Conservation (phyloP, 257 asterid species). For the Nicotiana obtusifolia region DNA sequence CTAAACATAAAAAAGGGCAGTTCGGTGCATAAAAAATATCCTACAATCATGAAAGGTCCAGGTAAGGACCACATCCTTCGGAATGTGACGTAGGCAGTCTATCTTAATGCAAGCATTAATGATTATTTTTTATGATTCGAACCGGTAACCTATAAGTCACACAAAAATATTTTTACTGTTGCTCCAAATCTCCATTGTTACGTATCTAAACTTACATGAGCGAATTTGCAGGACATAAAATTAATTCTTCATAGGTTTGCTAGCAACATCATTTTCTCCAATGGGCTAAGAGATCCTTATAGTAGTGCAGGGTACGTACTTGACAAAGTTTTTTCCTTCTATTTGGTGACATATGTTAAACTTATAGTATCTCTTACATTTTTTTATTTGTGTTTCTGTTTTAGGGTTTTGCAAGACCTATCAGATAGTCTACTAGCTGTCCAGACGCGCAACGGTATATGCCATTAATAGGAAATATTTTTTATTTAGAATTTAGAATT, state of each 20-base stretch:
- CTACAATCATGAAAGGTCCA: too few species aligned
- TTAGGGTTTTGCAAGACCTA: conserved; percentile 41
- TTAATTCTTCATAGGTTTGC: conserved; percentile 30
- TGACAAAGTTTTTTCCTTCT: background rate
- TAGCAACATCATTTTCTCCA: conserved; percentile 48
- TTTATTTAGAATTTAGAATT: too few species aligned
- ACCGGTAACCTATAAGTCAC: too few species aligned
- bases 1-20: too few species aligned
- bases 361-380: too few species aligned
- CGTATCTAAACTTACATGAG: background rate
- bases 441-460: conserved; percentile 43
- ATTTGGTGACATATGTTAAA: background rate
- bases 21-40: too few species aligned
- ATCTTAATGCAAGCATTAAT: too few species aligned
- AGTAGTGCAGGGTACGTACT: conserved; percentile 38
- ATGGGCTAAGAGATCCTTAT: conserved; percentile 43
- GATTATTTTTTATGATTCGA: too few species aligned
- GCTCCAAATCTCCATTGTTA: too few species aligned
- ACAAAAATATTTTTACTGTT: too few species aligned
- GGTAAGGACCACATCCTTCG: too few species aligned
- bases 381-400: background rate
- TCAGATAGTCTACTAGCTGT: conserved; percentile 22
- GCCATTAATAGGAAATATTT: background rate
- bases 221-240: conserved; percentile 35
- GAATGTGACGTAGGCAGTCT: too few species aligned